Conservation (phyloP, 163 green algal species). For the Coccomyxa subellipsoidea region DNA sequence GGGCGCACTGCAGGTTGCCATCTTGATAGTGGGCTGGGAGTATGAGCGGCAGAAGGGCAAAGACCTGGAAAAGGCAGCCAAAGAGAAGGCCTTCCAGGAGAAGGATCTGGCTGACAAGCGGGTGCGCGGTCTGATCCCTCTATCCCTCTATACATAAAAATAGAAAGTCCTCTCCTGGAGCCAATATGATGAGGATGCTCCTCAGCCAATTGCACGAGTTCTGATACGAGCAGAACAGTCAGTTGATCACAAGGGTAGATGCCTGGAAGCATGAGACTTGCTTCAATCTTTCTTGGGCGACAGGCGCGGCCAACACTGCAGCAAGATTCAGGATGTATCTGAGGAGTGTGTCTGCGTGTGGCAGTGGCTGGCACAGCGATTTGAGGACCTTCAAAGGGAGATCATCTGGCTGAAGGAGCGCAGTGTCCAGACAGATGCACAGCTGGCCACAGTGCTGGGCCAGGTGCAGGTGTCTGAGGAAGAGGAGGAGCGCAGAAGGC, state of each 20-base stretch:
- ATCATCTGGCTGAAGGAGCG: background rate
- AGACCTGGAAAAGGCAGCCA: conserved; percentile 41
- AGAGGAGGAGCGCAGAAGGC: background rate
- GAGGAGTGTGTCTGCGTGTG: background rate
- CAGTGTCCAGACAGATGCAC: background rate
- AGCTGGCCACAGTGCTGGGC: background rate
- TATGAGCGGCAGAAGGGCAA: conserved; percentile 40
- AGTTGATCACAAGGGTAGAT: too few relatives aligned
- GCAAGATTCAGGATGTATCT: too few relatives aligned
- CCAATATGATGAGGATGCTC: too few relatives aligned
- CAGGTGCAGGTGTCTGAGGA: background rate
- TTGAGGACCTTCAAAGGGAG: background rate
- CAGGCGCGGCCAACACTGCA: too few relatives aligned
- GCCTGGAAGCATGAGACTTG: too few relatives aligned
- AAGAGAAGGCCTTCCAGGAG: conserved; percentile 21
- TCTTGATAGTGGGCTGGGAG: conserved; percentile 38
- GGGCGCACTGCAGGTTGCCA: conserved; percentile 31
- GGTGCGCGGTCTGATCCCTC: too few relatives aligned
- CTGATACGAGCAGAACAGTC: too few relatives aligned
- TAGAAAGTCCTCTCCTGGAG: too few relatives aligned
- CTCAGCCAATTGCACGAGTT: too few relatives aligned
- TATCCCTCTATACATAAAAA: too few relatives aligned
- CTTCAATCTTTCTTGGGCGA: too few relatives aligned
- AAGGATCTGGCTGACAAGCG: background rate
- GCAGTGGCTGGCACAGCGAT: background rate